phyloP scores from a whole-genome alignment of 176 grass and related monocot species.

The Aegilops sharonensis region DNA sequence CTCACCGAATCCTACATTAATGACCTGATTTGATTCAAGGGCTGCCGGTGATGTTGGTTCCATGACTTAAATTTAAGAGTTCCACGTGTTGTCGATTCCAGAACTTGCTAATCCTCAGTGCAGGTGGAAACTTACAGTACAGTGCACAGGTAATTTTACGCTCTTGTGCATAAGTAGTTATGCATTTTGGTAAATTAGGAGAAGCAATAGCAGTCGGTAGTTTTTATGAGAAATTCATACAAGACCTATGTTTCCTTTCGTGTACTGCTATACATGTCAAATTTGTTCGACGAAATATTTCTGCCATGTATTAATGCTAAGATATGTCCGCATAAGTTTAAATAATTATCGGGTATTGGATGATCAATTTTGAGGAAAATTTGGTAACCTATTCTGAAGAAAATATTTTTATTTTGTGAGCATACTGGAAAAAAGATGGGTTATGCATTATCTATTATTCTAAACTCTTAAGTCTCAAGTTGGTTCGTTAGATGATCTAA shows the following conservation, averaged over 20 bases:
- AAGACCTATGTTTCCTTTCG: not conserved
- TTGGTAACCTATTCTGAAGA: not conserved
- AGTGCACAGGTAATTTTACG: not conserved
- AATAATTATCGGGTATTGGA: not conserved
- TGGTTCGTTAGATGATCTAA: not conserved
- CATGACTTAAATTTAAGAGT: no score
- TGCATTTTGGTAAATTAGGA: not conserved
- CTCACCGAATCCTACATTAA: not conserved
- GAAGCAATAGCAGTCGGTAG: not conserved
- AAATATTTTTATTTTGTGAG: not conserved
- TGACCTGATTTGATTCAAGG: no score
- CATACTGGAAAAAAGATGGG: not conserved
- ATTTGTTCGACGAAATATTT: not conserved
- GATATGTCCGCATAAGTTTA: not conserved
- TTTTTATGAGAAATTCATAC: not conserved
- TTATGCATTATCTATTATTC: not conserved
- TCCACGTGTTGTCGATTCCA: not conserved
- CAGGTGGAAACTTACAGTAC: not conserved
- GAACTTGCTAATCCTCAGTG: not conserved
- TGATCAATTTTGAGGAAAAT: not conserved
- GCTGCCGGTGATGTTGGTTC: no score
- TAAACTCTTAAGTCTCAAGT: not conserved
- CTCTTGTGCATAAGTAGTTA: not conserved
- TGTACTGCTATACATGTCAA: not conserved
- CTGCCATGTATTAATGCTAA: not conserved